Evolutionary conservation across 2,329 filamentous ascomycete species (phyloP).

Genomic region (Pyricularia pennisetigena): DNA sequence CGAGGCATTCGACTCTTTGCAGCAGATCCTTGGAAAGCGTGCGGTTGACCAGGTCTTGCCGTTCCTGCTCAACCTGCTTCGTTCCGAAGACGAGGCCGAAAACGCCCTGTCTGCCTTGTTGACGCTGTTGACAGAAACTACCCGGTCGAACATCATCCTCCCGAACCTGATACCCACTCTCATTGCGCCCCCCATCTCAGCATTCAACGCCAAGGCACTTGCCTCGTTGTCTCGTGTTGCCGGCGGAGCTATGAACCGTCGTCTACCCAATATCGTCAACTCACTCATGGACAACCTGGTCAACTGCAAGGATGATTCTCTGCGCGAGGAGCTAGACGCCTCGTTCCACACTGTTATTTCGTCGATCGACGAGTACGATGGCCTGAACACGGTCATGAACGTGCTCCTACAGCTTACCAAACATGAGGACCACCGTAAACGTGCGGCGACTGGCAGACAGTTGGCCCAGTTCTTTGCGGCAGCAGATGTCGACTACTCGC

Average conservation of each 20-base stretch:
- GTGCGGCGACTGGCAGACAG: constrained; percentile 68
- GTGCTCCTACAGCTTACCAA: constrained; percentile 82
- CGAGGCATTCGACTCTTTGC: constrained; percentile 91
- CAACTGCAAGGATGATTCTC: constrained; percentile 60
- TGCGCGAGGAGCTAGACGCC: constrained; percentile 61
- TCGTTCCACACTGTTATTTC: constrained; percentile 85
- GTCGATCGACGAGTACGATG: constrained; percentile 92
- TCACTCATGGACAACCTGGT: constrained; percentile 91
- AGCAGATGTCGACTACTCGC: constrained; percentile 78
- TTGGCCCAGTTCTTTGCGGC: constrained; percentile 78
- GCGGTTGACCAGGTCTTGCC: constrained; percentile 94
- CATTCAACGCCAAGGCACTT: constrained; percentile 89
- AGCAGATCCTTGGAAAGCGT: constrained; percentile 87
- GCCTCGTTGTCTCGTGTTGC: constrained; percentile 91
- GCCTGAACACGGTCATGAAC: constrained; percentile 91
- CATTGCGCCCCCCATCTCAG: constrained; percentile 78
- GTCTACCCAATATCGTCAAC: constrained; percentile 83
- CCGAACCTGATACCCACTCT: constrained; percentile 93
- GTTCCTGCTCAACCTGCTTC: constrained; percentile 79
- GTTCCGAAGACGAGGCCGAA: constrained; percentile 76
- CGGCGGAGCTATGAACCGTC: constrained; percentile 79
- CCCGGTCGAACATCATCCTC: constrained; percentile 89
- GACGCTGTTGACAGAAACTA: constrained; percentile 87
- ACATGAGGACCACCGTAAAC: constrained; percentile 81
- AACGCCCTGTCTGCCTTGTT: constrained; percentile 88